Evolutionary conservation across 148 eudicot genomes (phyloP).

Genomic region (Rhododendron vialii): DNA sequence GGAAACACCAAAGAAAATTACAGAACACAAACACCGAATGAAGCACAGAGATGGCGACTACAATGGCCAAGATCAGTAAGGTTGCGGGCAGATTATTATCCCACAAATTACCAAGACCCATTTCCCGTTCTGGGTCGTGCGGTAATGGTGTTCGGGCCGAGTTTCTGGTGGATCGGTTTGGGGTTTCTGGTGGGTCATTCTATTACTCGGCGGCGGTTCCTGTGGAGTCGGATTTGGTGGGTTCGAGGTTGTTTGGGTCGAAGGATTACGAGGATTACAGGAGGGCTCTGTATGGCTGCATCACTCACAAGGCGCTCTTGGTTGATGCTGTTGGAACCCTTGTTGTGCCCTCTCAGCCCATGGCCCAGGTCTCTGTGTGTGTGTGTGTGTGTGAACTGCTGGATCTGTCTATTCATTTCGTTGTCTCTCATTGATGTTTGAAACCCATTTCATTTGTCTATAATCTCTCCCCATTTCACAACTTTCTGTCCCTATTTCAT

Average conservation of each 20-base stretch:
- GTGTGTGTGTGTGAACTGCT: neutral
- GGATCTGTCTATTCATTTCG: neutral
- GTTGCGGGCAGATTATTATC: neutral
- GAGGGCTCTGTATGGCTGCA: constrained; percentile 59
- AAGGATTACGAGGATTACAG: constrained; percentile 80
- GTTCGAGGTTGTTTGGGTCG: constrained; percentile 22
- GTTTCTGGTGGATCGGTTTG: constrained; percentile 4
- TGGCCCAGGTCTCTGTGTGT: constrained; percentile 60
- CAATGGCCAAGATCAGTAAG: constrained; percentile 19
- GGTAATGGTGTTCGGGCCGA: neutral
- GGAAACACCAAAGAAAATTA: neutral
- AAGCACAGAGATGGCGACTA: constrained; percentile 11
- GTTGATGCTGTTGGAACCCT: constrained; percentile 98
- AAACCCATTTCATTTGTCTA: neutral
- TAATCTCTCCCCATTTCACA: neutral
- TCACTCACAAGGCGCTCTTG: constrained; percentile 79
- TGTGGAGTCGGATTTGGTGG: constrained; percentile 11
- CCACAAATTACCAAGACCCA: constrained; percentile 6
- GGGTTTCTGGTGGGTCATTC: constrained; percentile 11
- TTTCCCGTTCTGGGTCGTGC: neutral
- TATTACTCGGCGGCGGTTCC: constrained; percentile 27
- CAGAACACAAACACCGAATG: neutral
- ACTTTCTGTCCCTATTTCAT: too few species aligned
- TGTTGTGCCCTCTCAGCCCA: constrained; percentile 85
- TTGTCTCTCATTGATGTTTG: neutral